These are phyloP conservation scores for Backusella tuberculispora DNA, from an alignment of 192 early-diverging fungal genomes.

Conservation along the genomic window DNA sequence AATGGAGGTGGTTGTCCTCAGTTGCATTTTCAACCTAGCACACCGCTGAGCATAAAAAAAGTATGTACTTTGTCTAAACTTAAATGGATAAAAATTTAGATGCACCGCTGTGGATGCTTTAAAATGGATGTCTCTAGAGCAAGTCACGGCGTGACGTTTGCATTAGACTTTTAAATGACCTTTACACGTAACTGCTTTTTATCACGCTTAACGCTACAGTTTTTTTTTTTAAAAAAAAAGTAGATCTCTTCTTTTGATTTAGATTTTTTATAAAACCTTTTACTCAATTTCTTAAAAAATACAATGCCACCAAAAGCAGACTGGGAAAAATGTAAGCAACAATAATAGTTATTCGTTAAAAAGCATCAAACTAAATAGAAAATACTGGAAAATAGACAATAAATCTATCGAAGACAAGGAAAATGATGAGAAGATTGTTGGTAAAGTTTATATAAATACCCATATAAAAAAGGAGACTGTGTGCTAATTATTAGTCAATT, in stretches of 20 bases:
- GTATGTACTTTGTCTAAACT: too few relatives aligned
- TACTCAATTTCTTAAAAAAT: neutral
- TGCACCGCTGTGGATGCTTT: too few relatives aligned
- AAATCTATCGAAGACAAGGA: conserved; percentile 72
- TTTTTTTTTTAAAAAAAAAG: neutral
- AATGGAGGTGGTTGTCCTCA: too few relatives aligned
- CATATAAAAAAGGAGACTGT: neutral
- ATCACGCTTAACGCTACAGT: neutral
- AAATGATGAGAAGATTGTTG: conserved; percentile 87
- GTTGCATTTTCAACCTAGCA: too few relatives aligned
- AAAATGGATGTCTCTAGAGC: too few relatives aligned
- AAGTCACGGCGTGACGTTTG: too few relatives aligned
- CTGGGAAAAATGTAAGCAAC: conserved; percentile 95
- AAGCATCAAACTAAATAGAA: neutral
- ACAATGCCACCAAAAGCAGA: conserved; percentile 88
- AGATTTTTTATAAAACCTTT: neutral
- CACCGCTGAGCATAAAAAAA: too few relatives aligned
- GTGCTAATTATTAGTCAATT: neutral
- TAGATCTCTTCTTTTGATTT: neutral
- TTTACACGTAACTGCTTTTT: too few relatives aligned
- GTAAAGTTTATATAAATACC: conserved; percentile 37
- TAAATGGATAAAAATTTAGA: too few relatives aligned
- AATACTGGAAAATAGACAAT: conserved; percentile 61
- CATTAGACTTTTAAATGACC: too few relatives aligned
- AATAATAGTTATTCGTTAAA: too few relatives aligned